Percentiles rank a stretch among this genome's conserved stretches.
phyloP scores from a whole-genome alignment of 306 rosid genomes.

The Citrullus mucosospermus region DNA sequence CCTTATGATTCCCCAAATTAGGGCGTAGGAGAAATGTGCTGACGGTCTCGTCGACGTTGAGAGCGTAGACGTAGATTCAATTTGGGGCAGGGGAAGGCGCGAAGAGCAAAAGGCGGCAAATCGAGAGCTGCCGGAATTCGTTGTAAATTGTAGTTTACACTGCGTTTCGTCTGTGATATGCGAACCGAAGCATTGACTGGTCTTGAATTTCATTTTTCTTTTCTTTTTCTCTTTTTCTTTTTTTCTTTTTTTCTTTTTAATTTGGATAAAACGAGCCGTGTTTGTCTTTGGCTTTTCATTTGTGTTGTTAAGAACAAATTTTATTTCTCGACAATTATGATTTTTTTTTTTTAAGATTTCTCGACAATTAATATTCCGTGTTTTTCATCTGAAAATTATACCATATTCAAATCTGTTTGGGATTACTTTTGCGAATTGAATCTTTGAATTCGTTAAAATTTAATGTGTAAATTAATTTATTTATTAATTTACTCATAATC shows the following conservation, averaged over 20 bases:
- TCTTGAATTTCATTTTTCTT: background rate
- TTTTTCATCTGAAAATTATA: no score
- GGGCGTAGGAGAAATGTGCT: background rate
- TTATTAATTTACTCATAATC: no score
- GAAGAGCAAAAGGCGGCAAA: constrained; percentile 7
- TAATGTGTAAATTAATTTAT: no score
- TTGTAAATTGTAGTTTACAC: background rate
- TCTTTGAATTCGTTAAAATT: no score
- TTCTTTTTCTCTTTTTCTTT: no score
- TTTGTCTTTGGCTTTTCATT: background rate
- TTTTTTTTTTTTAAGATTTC: no score
- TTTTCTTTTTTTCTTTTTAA: no score
- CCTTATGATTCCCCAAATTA: background rate
- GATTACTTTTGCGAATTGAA: no score
- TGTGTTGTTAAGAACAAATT: no score
- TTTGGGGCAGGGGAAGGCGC: background rate
- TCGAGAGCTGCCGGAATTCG: constrained; percentile 3
- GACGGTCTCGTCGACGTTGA: background rate
- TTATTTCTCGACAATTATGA: no score
- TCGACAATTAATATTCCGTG: no score
- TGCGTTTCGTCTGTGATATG: background rate
- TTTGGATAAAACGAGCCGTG: background rate
- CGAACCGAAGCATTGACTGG: background rate
- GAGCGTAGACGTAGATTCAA: background rate
- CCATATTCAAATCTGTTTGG: no score